phyloP scores from a whole-genome alignment of 768 basidiomycete genomes.

The Botryobasidium botryosum region DNA sequence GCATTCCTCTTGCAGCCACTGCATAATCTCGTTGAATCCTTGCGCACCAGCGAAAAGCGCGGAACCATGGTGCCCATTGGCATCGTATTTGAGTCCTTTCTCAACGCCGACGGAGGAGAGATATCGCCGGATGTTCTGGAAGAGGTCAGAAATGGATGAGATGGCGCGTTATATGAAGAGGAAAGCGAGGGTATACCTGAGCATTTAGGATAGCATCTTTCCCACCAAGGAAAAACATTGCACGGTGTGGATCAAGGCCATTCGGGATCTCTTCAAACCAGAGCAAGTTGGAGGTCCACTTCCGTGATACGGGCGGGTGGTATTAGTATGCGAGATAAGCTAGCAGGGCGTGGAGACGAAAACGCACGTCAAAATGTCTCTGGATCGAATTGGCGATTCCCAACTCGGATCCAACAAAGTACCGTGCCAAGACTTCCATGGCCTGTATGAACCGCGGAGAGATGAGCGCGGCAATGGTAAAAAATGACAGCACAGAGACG shows the following conservation, averaged over 20 bases:
- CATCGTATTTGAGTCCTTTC: slow-evolving; percentile 48
- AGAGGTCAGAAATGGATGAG: too few species aligned
- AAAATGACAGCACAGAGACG: slow-evolving; percentile 14
- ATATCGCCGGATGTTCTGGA: too few species aligned
- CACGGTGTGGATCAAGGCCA: slow-evolving; percentile 45
- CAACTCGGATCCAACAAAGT: slow-evolving; percentile 75
- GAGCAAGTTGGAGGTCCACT: slow-evolving; percentile 71
- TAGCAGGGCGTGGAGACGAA: slow-evolving; percentile 10
- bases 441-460: slow-evolving; percentile 29
- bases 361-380: slow-evolving; percentile 43
- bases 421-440: slow-evolving; percentile 64
- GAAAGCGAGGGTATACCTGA: slow-evolving; percentile 26
- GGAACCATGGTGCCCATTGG: slow-evolving; percentile 41
- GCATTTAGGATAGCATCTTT: slow-evolving; percentile 66
- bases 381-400: slow-evolving; percentile 77
- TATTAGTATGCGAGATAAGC: background rate
- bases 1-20: too few species aligned
- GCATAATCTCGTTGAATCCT: too few species aligned
- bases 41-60: too few species aligned
- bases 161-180: too few species aligned
- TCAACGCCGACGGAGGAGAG: slow-evolving; percentile 56
- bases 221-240: slow-evolving; percentile 66
- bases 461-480: background rate
- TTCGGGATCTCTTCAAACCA: slow-evolving; percentile 86
- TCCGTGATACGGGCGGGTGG: slow-evolving; percentile 1